Percentiles rank a stretch among this genome's conserved stretches.
These are phyloP conservation scores for Apiospora sp. DNA, from an alignment of 2,329 filamentous ascomycete species.

Conservation along the genomic window DNA sequence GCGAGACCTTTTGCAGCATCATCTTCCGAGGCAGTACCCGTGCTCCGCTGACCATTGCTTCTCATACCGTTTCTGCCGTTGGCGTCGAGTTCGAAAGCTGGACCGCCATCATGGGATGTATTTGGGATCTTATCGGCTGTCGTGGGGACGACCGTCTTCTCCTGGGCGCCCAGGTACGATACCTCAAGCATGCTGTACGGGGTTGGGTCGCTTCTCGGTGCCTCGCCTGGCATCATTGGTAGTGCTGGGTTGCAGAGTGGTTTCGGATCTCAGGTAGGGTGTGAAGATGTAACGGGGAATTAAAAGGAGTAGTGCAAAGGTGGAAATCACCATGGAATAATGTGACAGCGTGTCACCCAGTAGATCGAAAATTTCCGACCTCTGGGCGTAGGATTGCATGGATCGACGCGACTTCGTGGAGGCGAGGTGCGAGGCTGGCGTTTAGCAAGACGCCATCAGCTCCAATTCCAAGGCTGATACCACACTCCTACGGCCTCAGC, in stretches of 20 bases:
- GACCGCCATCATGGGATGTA: neutral
- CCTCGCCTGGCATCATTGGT: neutral
- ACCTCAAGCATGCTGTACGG: neutral
- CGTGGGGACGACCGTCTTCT: neutral
- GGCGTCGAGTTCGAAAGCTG: neutral
- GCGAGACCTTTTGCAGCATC: neutral
- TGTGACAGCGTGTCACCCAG: neutral
- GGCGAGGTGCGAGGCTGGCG: neutral
- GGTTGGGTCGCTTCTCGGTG: neutral
- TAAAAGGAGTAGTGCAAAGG: neutral
- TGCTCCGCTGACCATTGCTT: neutral
- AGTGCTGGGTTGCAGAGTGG: neutral
- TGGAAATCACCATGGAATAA: neutral
- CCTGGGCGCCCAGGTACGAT: neutral
- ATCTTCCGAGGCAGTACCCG: neutral
- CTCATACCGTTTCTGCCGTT: neutral
- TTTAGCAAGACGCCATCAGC: neutral
- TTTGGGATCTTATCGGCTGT: neutral
- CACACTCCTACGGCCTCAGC: neutral
- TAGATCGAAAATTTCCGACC: neutral
- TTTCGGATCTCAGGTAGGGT: neutral
- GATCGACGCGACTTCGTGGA: neutral
- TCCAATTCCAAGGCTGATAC: neutral
- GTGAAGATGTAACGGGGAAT: neutral
- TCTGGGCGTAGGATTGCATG: neutral